Conservation (phyloP, 768 basidiomycete genomes). For the Suillus subluteus region DNA sequence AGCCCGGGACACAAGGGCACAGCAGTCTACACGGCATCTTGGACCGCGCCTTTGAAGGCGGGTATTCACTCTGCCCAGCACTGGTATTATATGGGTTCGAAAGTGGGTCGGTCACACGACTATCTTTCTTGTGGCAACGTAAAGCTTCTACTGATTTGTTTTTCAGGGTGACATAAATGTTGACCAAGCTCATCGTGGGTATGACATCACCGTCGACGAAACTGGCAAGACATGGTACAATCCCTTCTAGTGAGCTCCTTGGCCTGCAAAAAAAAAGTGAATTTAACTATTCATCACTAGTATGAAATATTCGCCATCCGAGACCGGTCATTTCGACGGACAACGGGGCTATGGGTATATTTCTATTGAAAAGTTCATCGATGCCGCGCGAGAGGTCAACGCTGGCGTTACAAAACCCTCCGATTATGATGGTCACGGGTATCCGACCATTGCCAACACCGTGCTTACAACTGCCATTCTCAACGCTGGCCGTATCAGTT, state of each 20-base stretch:
- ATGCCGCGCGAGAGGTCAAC: conserved; percentile 80
- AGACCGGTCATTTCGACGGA: conserved; percentile 91
- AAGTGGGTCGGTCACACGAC: conserved; percentile 45
- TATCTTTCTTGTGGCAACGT: conserved; percentile 7
- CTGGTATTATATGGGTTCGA: conserved; percentile 96
- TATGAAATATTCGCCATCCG: conserved; percentile 95
- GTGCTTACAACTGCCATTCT: conserved; percentile 87
- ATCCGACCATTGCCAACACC: conserved; percentile 90
- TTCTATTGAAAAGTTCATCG: conserved; percentile 91
- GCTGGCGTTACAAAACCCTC: conserved; percentile 63
- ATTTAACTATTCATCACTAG: conserved; percentile 40
- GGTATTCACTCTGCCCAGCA: conserved; percentile 92
- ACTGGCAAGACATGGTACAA: conserved; percentile 86
- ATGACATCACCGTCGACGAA: conserved; percentile 86
- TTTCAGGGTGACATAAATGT: conserved; percentile 86
- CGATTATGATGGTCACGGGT: conserved; percentile 78
- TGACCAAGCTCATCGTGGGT: conserved; percentile 93
- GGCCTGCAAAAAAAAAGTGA: not conserved
- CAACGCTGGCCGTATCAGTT: conserved; percentile 85
- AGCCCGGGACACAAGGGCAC: conserved; percentile 81
- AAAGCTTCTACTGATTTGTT: not conserved
- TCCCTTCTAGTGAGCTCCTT: conserved; percentile 78
- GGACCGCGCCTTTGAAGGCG: conserved; percentile 89
- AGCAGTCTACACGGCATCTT: conserved; percentile 91
- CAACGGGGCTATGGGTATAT: conserved; percentile 92